Base-by-base conservation (phyloP, 495 filamentous ascomycete genomes). In the Recurvomyces mirabilis region DNA sequence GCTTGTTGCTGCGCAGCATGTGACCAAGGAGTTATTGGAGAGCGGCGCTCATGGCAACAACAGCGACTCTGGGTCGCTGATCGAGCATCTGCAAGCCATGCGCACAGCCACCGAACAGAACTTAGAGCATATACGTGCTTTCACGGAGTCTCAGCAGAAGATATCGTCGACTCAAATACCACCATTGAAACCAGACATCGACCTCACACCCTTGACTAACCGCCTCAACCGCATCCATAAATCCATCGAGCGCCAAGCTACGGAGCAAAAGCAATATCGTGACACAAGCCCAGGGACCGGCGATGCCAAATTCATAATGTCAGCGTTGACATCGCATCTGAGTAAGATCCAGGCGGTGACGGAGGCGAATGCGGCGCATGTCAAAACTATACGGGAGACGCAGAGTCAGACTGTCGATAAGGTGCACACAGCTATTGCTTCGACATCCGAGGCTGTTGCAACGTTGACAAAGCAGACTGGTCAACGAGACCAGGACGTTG, bases 161-260 rank as follows among this genome's bases (percentile, higher is more conserved):
- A n/a, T n/a, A n/a, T n/a, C n/a, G n/a, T n/a, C n/a, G n/a, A n/a
- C n/a, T n/a, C n/a, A n/a, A n/a, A n/a, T n/a, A n/a, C n/a, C n/a
- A n/a, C n/a, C n/a, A n/a, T 4, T 19, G 18, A 5, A 3, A 15
- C 50, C 23, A 5, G 38, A 47, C 7, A 38, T 49, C 17, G 51
- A 54, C 29, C 29, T 53, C 17, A 44, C 38, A 14, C 50, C 74
- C 77, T 56, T 79, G 68, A 17, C 72, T 63, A 10, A 70, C 60
- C 3, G 79, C 82, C 57, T 82, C 78, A 30, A 79, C 69, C 1
- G 83, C 75, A 49, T 82, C 78, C 15, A 83, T 71, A 0, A 78
- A 62, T 0, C 81, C 79, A 78, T 87, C 79, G 17, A 85, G 26
- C 22, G 34, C 12, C 41, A 45, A 32, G 17, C n/a, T n/a, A 22